Percentiles rank a stretch among this genome's conserved stretches.
Conservation (phyloP, 768 basidiomycete species). For the Lentinula lateritia region DNA sequence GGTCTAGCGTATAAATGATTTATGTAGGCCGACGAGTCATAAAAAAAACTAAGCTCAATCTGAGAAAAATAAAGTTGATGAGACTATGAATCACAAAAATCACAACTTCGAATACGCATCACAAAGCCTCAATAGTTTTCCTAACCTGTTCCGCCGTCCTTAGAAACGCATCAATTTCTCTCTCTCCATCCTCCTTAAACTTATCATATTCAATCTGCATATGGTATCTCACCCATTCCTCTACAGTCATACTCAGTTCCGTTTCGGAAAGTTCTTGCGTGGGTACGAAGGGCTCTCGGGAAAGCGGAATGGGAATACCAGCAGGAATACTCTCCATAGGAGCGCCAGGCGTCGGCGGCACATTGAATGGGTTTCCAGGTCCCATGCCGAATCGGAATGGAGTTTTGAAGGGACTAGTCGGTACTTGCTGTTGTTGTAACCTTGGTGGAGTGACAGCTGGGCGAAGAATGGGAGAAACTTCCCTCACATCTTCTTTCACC, state of each 20-base stretch:
- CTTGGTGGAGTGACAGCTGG: conserved; percentile 10
- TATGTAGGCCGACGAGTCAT: too few species aligned
- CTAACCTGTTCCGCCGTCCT: conserved; percentile 35
- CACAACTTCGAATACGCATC: background rate
- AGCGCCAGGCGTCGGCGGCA: conserved; percentile 1
- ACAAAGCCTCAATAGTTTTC: conserved; percentile 27
- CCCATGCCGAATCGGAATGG: background rate
- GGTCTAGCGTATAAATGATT: too few species aligned
- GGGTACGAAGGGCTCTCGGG: conserved; percentile 40
- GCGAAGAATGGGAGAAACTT: background rate
- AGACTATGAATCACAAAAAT: background rate
- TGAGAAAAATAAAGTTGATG: background rate
- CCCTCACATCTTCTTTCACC: background rate
- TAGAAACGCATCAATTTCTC: conserved; percentile 43
- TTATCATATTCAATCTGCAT: conserved; percentile 63
- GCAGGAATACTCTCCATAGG: background rate
- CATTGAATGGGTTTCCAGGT: background rate
- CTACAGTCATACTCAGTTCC: conserved; percentile 74
- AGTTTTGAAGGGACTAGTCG: conserved; percentile 7
- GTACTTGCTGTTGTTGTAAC: conserved; percentile 12
- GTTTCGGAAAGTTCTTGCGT: conserved; percentile 48
- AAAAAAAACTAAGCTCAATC: too few species aligned
- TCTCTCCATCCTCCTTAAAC: conserved; percentile 46
- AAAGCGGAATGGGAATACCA: conserved; percentile 25
- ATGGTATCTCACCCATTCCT: conserved; percentile 78